Conservation (phyloP, 2,329 filamentous ascomycete genomes). For the Fusarium sarcochroum region DNA sequence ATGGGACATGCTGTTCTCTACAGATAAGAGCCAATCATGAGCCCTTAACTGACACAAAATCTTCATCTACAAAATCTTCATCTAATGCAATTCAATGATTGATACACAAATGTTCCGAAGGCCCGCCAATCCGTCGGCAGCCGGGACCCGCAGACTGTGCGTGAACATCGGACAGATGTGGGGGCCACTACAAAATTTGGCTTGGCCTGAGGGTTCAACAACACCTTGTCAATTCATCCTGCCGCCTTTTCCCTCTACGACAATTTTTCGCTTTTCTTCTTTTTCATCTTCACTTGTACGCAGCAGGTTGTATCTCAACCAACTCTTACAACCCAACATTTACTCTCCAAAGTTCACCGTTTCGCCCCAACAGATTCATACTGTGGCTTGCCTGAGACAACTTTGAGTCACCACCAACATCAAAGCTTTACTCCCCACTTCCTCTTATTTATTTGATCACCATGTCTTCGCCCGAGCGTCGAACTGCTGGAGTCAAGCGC, state of each 20-base stretch:
- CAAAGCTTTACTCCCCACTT: conserved; percentile 26
- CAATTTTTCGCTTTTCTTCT: conserved; percentile 25
- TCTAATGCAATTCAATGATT: too few species aligned
- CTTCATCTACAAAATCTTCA: too few species aligned
- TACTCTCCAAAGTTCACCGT: neutral
- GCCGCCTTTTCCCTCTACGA: conserved; percentile 15
- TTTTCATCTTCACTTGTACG: conserved; percentile 15
- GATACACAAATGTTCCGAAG: conserved; percentile 7
- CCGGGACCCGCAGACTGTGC: conserved; percentile 33
- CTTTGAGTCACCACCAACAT: conserved; percentile 17
- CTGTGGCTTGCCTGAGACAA: conserved; percentile 20
- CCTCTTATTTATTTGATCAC: conserved; percentile 23
- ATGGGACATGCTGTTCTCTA: too few species aligned
- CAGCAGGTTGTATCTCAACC: conserved; percentile 12
- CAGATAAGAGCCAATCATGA: too few species aligned
- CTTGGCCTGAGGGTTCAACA: conserved; percentile 41
- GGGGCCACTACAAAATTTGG: conserved; percentile 28
- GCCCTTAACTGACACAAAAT: too few species aligned
- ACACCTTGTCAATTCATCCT: conserved; percentile 18
- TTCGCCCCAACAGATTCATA: conserved; percentile 10
- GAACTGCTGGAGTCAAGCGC: conserved; percentile 58
- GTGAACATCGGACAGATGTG: conserved; percentile 27
- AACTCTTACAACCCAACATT: neutral
- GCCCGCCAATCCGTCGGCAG: conserved; percentile 20
- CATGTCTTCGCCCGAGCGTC: conserved; percentile 59